These are phyloP conservation scores for Mucor indicus DNA, from an alignment of 371 early-diverging fungal species.

Conservation along the genomic window DNA sequence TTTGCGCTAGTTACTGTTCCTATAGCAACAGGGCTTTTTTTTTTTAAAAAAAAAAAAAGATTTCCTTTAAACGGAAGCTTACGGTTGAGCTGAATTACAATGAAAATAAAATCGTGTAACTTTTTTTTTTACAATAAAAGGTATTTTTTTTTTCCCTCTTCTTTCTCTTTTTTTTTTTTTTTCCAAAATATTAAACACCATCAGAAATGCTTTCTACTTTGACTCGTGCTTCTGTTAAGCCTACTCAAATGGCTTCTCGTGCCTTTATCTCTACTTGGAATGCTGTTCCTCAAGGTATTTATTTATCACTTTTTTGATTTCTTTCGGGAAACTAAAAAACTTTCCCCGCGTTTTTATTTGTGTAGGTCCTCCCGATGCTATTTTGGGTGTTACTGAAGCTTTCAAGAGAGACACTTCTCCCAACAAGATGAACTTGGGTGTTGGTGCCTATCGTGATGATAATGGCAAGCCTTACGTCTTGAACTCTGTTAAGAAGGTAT, in stretches of 20 bases:
- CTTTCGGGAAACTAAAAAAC: no score
- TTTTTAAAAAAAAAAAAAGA: no score
- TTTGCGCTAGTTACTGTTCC: no score
- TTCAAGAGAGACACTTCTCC: slow-evolving; percentile 90
- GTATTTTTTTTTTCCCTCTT: slow-evolving; percentile 5
- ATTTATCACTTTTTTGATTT: neutral
- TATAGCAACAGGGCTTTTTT: no score
- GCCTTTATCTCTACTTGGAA: slow-evolving; percentile 71
- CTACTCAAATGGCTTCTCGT: slow-evolving; percentile 44
- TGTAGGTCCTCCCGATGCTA: slow-evolving; percentile 92
- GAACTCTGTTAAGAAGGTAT: slow-evolving; percentile 80
- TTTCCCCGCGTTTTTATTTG: neutral
- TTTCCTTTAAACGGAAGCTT: no score
- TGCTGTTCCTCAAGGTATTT: slow-evolving; percentile 70
- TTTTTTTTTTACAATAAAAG: no score
- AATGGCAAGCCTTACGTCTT: slow-evolving; percentile 92
- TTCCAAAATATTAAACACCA: neutral
- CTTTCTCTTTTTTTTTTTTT: slow-evolving; percentile 6
- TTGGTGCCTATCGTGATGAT: slow-evolving; percentile 98
- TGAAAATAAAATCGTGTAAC: no score
- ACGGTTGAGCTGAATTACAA: no score
- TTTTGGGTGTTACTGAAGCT: slow-evolving; percentile 95
- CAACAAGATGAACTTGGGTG: slow-evolving; percentile 96
- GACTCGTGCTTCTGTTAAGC: slow-evolving; percentile 38
- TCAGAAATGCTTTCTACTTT: slow-evolving; percentile 47